Evolutionary conservation across 768 basidiomycete genomes (phyloP).

Genomic region (Podaxis pistillaris): DNA sequence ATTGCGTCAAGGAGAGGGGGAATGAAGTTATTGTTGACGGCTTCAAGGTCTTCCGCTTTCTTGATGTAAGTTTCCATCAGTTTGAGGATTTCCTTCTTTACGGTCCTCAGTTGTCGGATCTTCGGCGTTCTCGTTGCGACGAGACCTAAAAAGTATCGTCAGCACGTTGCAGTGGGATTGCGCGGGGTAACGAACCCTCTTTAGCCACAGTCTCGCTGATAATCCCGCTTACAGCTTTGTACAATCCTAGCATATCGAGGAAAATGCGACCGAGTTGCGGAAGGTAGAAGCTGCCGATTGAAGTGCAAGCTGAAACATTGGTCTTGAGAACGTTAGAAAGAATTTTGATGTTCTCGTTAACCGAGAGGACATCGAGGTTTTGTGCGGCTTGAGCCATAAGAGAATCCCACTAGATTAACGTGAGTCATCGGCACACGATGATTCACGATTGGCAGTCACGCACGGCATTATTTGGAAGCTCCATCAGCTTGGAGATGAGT

Average conservation of each 20-base stretch:
- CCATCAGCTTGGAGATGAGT: slow-evolving; percentile 93
- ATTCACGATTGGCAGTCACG: slow-evolving; percentile 25
- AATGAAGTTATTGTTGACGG: slow-evolving; percentile 89
- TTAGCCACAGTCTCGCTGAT: slow-evolving; percentile 90
- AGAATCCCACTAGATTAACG: slow-evolving; percentile 78
- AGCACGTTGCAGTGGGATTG: slow-evolving; percentile 1
- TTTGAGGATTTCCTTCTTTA: slow-evolving; percentile 98
- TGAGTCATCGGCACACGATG: slow-evolving; percentile 2
- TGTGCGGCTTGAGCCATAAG: slow-evolving; percentile 94
- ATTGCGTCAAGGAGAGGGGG: slow-evolving; percentile 95
- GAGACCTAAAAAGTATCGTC: slow-evolving; percentile 47
- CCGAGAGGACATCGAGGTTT: slow-evolving; percentile 88
- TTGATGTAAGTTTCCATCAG: slow-evolving; percentile 97
- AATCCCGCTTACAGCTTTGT: slow-evolving; percentile 95
- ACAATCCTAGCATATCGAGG: slow-evolving; percentile 96
- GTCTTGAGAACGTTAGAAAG: slow-evolving; percentile 97
- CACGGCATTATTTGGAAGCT: slow-evolving; percentile 94
- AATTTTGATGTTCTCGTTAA: slow-evolving; percentile 94
- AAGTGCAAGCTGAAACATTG: slow-evolving; percentile 95
- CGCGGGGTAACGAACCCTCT: slow-evolving; percentile 53
- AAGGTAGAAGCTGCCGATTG: slow-evolving; percentile 94
- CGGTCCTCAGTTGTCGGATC: slow-evolving; percentile 89
- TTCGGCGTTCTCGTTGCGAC: slow-evolving; percentile 97
- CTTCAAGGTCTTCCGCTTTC: slow-evolving; percentile 95
- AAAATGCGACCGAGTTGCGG: slow-evolving; percentile 97